These are phyloP conservation scores for Podosphaera aphanis DNA, from an alignment of 2,329 filamentous ascomycete genomes.

Conservation along the genomic window DNA sequence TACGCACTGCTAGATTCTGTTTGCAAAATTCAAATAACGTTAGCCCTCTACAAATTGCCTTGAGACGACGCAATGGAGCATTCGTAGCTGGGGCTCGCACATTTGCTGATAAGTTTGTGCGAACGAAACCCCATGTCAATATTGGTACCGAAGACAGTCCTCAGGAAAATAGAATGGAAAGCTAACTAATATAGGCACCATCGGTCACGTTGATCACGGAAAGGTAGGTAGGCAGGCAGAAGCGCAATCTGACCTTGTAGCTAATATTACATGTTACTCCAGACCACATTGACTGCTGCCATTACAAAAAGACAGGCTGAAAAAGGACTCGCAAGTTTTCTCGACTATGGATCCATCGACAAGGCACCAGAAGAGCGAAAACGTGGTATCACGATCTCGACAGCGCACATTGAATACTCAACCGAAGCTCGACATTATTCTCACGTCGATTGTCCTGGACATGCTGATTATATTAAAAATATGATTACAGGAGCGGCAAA, in stretches of 20 bases:
- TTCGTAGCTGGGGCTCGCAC: constrained; percentile 40
- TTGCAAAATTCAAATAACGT: constrained; percentile 42
- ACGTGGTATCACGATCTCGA: constrained; percentile 98
- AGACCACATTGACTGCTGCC: constrained; percentile 95
- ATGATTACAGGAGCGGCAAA: constrained; percentile 99
- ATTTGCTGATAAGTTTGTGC: constrained; percentile 49
- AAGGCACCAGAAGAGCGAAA: constrained; percentile 98
- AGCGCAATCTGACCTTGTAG: neutral
- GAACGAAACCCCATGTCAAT: constrained; percentile 93
- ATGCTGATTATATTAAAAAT: constrained; percentile 99
- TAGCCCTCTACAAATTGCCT: constrained; percentile 54
- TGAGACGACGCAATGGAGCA: constrained; percentile 37
- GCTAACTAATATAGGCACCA: constrained; percentile 40
- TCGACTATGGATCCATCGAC: constrained; percentile 95
- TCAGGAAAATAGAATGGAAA: constrained; percentile 1
- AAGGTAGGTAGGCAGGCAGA: constrained; percentile 58
- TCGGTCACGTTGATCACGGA: constrained; percentile 98
- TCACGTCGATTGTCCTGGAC: constrained; percentile 97
- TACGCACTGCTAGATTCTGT: constrained; percentile 59
- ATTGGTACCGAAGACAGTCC: constrained; percentile 39
- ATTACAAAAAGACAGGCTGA: constrained; percentile 96
- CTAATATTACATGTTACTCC: constrained; percentile 5
- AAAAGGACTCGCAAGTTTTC: constrained; percentile 81
- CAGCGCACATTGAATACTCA: constrained; percentile 93
- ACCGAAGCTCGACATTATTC: constrained; percentile 92